Conservation (phyloP, 768 basidiomycete genomes). For the Strobilomyces confusus region DNA sequence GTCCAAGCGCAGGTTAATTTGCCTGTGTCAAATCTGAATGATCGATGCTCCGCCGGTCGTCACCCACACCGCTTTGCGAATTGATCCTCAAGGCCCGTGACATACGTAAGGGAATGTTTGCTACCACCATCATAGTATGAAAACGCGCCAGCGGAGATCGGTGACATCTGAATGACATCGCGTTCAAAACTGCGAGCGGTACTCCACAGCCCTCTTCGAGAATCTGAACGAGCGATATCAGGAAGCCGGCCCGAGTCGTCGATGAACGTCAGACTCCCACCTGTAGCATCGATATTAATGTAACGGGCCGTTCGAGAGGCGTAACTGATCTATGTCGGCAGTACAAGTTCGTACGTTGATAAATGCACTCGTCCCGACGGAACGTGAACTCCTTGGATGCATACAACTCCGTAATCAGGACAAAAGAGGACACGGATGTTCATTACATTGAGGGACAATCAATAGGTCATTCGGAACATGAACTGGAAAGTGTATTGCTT, state of each 20-base stretch:
- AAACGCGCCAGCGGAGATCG: background rate
- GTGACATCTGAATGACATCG: background rate
- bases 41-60: background rate
- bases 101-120: background rate
- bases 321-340: slow-evolving; percentile 6
- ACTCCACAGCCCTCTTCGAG: background rate
- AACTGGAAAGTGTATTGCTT: slow-evolving; percentile 99
- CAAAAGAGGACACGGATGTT: background rate
- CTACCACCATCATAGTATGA: too few species aligned
- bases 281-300: background rate
- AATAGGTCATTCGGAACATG: slow-evolving; percentile 70
- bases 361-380: slow-evolving; percentile 3
- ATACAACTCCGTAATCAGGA: background rate
- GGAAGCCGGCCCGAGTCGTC: background rate
- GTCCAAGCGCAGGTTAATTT: background rate
- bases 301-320: background rate
- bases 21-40: background rate
- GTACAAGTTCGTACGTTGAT: background rate
- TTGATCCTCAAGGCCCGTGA: background rate
- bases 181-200: background rate
- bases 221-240: background rate
- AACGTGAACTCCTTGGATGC: background rate
- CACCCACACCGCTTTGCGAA: background rate
- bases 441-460: slow-evolving; percentile 16
- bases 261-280: background rate